Percentiles rank a stretch among this genome's conserved stretches.
Evolutionary conservation across 2,329 filamentous ascomycete species (phyloP).

Genomic region (Samsoniella hepiali): DNA sequence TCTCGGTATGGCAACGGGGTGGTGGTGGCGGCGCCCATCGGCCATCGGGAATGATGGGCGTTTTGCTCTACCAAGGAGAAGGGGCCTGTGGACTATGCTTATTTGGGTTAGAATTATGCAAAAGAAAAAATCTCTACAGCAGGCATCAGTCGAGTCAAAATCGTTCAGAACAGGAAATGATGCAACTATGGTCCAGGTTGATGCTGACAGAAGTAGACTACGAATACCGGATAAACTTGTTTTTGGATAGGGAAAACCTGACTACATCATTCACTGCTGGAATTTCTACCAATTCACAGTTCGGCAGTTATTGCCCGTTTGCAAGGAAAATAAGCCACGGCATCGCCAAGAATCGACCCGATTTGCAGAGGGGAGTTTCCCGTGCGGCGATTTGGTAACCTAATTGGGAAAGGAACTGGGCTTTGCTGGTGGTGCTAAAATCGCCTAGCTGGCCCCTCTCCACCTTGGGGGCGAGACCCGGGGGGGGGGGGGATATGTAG

Average conservation of each 20-base stretch:
- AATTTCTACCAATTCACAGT: not conserved
- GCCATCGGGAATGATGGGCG: not conserved
- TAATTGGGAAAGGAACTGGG: constrained; percentile 5
- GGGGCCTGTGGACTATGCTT: not conserved
- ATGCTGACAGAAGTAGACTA: not conserved
- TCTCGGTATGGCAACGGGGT: not conserved
- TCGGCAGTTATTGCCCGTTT: not conserved
- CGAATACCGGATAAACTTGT: too few relatives aligned
- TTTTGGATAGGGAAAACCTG: not conserved
- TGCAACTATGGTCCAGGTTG: not conserved
- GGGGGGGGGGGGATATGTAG: not conserved
- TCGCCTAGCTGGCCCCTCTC: not conserved
- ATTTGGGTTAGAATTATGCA: not conserved
- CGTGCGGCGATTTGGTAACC: constrained; percentile 15
- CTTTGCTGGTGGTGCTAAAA: not conserved
- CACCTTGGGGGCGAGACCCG: constrained; percentile 1
- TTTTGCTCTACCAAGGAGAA: not conserved
- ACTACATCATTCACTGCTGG: not conserved
- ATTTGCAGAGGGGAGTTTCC: constrained; percentile 2
- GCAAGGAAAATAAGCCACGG: not conserved
- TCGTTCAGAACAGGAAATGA: not conserved
- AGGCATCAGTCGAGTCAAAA: not conserved
- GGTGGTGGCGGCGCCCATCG: not conserved
- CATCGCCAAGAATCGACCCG: constrained; percentile 14
- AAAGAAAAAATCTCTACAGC: not conserved